Evolutionary conservation across 2,329 filamentous ascomycete genomes (phyloP), one percentile per base, ranked within the genome.

Genomic region (Paraphoma chrysanthemicola): DNA sequence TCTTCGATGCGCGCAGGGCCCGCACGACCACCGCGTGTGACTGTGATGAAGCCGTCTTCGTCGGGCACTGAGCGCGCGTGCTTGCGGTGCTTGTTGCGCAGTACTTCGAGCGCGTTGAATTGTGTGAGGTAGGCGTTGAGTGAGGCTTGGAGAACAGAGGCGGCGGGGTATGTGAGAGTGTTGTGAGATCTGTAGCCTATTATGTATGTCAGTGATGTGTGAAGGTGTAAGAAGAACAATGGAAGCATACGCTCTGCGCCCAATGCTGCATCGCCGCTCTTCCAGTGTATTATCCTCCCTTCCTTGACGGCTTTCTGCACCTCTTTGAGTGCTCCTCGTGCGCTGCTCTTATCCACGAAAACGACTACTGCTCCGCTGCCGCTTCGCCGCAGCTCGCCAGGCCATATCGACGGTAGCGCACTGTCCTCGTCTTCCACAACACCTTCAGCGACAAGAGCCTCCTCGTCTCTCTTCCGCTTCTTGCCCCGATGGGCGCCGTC

Each of bases 31-130:
- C 93, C 93, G 52, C 91, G 85, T 1, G 89, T 90, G 23, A 99
- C 95, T 3, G 93, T 98, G 47, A 98, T 85, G 74, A 99, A 99
- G 1, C 95, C 95, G 76, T 99, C 95, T 71, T 92, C 93, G 75
- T 99, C 95, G 0, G 94, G 92, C 69, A 92, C 88, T 65, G 90
- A 89, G 58, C 91, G 87, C 59, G 89, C 80, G 53, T 85, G 72
- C 79, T 90, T 72, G 81, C 83, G 79, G 80, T 88, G 63, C 71
- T 84, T 66, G 82, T 88, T 77, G 82, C 89, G 78, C 76, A 87
- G 82, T 85, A 90, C 79, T 82, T 91, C 79, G 72, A 85, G 79
- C 83, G 90, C 76, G 28, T 78, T 75, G 80, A 93, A 98, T n/a
- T 88, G 82, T 18, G 86, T 85, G 84, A 98, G 96, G 81, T 93